Percentiles rank a stretch among this genome's conserved stretches.
These are phyloP conservation scores for Vigna nakashimae DNA, from an alignment of 306 rosid genomes.

Conservation along the genomic window DNA sequence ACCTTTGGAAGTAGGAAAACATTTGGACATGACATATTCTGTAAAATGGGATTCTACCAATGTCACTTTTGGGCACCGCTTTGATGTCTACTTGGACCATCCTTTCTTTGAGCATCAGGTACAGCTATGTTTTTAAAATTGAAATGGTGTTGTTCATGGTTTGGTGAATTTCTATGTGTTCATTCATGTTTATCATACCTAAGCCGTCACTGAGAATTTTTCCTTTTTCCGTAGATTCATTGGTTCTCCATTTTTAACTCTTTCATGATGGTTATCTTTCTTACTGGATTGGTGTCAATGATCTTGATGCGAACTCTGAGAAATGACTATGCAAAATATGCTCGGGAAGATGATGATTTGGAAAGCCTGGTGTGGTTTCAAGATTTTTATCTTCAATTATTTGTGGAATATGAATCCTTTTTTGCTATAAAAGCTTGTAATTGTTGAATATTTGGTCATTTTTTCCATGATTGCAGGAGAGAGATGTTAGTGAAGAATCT, in stretches of 20 bases:
- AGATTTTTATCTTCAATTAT: conserved; percentile 29
- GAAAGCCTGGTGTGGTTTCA: conserved; percentile 81
- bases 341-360: conserved; percentile 96
- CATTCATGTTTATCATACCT: conserved; percentile 22
- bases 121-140: conserved; percentile 14
- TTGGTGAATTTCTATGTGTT: conserved; percentile 35
- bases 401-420: conserved; percentile 22
- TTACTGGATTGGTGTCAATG: conserved; percentile 99
- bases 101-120: conserved; percentile 99
- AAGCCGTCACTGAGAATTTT: conserved; percentile 39
- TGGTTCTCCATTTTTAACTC: conserved; percentile 99
- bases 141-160: conserved; percentile 4
- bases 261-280: conserved; percentile 99
- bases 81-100: conserved; percentile 95
- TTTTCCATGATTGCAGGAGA: conserved; percentile 64
- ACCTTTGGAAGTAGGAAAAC: conserved; percentile 74
- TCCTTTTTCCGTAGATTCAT: conserved; percentile 74
- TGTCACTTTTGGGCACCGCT: conserved; percentile 89
- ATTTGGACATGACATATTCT: conserved; percentile 84
- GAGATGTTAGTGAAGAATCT: conserved; percentile 98
- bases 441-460: conserved; percentile 35
- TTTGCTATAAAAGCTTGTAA: conserved; percentile 20
- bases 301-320: conserved; percentile 98
- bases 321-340: conserved; percentile 99
- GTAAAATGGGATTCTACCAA: conserved; percentile 83